Evolutionary conservation across 108 stramenopile species (phyloP).

Genomic region (Cyclotella sp.): DNA sequence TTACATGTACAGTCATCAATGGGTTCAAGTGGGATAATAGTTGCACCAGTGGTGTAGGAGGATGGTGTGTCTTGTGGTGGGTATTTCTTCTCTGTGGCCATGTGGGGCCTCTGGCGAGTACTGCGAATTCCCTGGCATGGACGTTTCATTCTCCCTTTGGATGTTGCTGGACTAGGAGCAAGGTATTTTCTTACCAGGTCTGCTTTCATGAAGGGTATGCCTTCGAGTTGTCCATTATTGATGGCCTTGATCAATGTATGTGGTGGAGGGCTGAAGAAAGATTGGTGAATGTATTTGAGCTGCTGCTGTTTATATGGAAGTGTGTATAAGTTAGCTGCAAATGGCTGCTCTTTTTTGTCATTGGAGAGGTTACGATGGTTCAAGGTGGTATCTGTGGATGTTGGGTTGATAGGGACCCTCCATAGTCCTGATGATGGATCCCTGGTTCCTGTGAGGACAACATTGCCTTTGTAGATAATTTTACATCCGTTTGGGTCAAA

Average conservation of each 20-base stretch:
- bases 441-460: conserved; percentile 7
- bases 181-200: conserved; percentile 25
- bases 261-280: conserved; percentile 24
- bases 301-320: conserved; percentile 19
- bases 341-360: neutral
- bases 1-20: neutral
- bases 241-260: conserved; percentile 16
- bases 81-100: neutral
- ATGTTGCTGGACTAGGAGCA: conserved; percentile 11
- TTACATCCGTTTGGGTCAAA: conserved; percentile 9
- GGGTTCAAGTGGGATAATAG: neutral
- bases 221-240: conserved; percentile 11
- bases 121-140: too few relatives aligned
- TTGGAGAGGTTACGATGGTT: neutral
- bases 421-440: conserved; percentile 23
- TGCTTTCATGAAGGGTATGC: conserved; percentile 12
- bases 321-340: conserved; percentile 17
- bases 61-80: too few relatives aligned
- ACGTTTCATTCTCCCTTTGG: conserved; percentile 33
- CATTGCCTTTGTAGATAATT: neutral
- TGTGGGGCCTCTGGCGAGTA: neutral
- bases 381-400: too few relatives aligned
- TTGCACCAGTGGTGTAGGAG: too few relatives aligned
- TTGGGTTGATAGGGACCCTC: conserved; percentile 25
- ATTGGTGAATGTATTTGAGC: conserved; percentile 28